Evolutionary conservation across 2,329 filamentous ascomycete genomes (phyloP).

Genomic region (Pseudogymnoascus sp.): DNA sequence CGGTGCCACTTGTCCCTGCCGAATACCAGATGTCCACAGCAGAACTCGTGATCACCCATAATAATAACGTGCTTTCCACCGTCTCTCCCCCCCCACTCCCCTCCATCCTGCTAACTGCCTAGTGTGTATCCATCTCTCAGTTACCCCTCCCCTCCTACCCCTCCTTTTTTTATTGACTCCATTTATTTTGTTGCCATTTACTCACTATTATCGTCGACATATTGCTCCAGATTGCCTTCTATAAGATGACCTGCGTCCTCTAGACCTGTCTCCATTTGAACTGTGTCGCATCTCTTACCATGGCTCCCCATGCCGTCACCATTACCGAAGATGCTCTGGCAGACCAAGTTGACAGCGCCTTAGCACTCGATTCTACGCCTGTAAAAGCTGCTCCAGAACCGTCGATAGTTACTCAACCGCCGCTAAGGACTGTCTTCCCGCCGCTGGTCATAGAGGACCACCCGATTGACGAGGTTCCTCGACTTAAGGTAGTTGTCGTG

Average conservation of each 20-base stretch:
- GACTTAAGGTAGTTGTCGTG: conserved; percentile 38
- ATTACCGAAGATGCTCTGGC: neutral
- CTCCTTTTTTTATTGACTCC: neutral
- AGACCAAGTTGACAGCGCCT: neutral
- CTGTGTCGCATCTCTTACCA: neutral
- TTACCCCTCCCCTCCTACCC: neutral
- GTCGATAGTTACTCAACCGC: neutral
- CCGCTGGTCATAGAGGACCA: conserved; percentile 13
- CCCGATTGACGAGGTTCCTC: conserved; percentile 9
- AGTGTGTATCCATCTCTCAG: neutral
- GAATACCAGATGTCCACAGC: neutral
- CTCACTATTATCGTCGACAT: neutral
- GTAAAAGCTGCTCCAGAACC: neutral
- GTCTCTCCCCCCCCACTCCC: no score
- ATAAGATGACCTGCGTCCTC: neutral
- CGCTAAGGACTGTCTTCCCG: conserved; percentile 11
- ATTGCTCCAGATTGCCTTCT: neutral
- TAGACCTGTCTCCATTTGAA: neutral
- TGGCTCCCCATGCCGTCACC: neutral
- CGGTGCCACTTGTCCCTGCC: neutral
- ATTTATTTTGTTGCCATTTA: neutral
- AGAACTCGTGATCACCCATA: neutral
- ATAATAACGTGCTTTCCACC: neutral
- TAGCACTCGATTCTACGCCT: neutral
- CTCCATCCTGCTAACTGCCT: neutral